phyloP scores from a whole-genome alignment of 805 yeast genomes.

The Saccharomycopsis lassenensis region DNA sequence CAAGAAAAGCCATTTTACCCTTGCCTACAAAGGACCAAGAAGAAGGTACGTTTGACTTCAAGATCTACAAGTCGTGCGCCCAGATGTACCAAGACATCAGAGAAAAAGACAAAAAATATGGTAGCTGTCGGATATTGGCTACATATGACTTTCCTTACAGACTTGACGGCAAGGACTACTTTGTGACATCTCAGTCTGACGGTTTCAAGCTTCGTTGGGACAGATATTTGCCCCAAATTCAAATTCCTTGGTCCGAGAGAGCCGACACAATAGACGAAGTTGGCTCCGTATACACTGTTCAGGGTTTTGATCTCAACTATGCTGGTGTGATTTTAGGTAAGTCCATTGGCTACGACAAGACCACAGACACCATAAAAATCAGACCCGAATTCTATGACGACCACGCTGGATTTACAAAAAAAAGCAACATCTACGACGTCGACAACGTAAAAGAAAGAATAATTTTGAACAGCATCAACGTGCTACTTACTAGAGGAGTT shows the following conservation, averaged over 20 bases:
- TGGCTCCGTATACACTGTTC: conserved; percentile 38
- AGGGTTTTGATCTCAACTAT: conserved; percentile 37
- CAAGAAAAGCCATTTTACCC: conserved; percentile 25
- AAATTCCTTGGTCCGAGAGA: conserved; percentile 41
- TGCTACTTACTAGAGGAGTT: too few species aligned
- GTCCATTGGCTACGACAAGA: conserved; percentile 30
- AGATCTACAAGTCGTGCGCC: conserved; percentile 32
- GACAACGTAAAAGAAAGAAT: conserved; percentile 29
- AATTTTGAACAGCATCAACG: conserved; percentile 34
- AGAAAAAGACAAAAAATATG: conserved; percentile 23
- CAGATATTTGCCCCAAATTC: conserved; percentile 31
- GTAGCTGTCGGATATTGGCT: conserved; percentile 30
- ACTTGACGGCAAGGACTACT: conserved; percentile 35
- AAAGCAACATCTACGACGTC: conserved; percentile 22
- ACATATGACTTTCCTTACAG: conserved; percentile 39
- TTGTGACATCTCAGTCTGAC: conserved; percentile 31
- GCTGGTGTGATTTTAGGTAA: conserved; percentile 37
- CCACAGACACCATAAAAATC: conserved; percentile 26
- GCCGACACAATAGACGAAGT: conserved; percentile 36
- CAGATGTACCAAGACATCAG: conserved; percentile 30
- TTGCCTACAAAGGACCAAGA: conserved; percentile 22
- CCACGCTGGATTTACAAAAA: conserved; percentile 34
- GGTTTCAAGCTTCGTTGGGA: conserved; percentile 37
- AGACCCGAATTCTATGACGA: conserved; percentile 33
- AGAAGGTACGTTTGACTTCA: conserved; percentile 24